Base-by-base conservation (phyloP, 1,284 basidiomycete species). In the Grifola frondosa region DNA sequence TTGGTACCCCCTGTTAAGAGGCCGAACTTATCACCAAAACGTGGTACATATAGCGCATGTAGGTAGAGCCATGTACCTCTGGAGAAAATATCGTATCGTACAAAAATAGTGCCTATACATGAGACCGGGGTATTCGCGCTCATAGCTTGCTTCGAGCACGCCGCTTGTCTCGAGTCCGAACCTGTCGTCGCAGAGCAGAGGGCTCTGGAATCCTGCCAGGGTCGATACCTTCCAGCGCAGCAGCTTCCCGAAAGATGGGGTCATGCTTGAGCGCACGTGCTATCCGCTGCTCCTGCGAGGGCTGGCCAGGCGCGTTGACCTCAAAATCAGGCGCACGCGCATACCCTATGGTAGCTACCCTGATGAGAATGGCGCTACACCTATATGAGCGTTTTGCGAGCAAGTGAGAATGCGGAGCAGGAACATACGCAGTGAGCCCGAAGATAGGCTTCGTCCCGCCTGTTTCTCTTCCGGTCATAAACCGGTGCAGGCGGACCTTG, bases 371-470 rank as follows among this genome's bases (percentile, higher is more conserved):
- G 0, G 75, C 70, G 6, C 89, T 91, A 50, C n/a, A 31, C 29
- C n/a, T n/a, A 15, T 8, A 26, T 8, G 19, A 23, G 32, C 3
- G 25, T 7, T 15, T 3, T 11, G 8, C 12, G 30, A 21, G 24
- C n/a, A 38, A 24, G 6, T n/a, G n/a, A n/a, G n/a, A n/a, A n/a
- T n/a, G n/a, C n/a, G n/a, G n/a, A n/a, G 35, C 10, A 20, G 29
- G 33, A 10, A 74, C 80, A 53, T 58, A 91, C 88, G 88, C 79
- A 36, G 91, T 93, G 12, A 92, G 66, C 3, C 89, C 90, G 50
- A 81, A 90, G 1, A 93, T 80, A 12, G 90, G 91, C 56, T 90
- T 91, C 15, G 89, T 78, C 0, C 88, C 88, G 13, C 82, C 81
- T 5, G 75, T 79, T 62, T 93, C 90, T 29, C 88, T 67, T 0